phyloP scores from a whole-genome alignment of 768 basidiomycete genomes.

The Boletales sp. region DNA sequence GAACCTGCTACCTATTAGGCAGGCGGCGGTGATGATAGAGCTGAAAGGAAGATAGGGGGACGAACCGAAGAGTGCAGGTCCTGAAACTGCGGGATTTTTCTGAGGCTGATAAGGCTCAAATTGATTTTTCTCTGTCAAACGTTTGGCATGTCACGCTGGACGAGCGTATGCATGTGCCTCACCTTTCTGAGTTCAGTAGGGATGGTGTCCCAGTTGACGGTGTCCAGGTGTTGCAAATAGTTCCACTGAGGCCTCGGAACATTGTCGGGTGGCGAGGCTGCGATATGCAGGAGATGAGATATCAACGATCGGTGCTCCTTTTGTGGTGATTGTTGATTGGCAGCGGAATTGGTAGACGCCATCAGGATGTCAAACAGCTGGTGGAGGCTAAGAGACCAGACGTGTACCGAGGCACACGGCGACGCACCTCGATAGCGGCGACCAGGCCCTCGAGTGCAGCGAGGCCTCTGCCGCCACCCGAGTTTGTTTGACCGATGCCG shows the following conservation, averaged over 20 bases:
- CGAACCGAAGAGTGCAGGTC: conserved; percentile 51
- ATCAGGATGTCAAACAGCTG: conserved; percentile 38
- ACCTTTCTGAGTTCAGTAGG: conserved; percentile 64
- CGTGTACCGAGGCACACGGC: neutral
- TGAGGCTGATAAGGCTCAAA: conserved; percentile 48
- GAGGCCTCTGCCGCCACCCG: conserved; percentile 50
- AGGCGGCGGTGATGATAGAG: neutral
- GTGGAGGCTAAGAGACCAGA: conserved; percentile 28
- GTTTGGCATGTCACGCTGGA: neutral
- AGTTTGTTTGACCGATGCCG: conserved; percentile 55
- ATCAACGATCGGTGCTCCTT: conserved; percentile 28
- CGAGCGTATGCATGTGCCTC: neutral
- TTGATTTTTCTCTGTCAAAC: conserved; percentile 53
- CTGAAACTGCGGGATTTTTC: conserved; percentile 43
- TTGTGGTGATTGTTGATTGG: conserved; percentile 20
- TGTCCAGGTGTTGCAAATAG: conserved; percentile 42
- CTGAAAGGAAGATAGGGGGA: conserved; percentile 1
- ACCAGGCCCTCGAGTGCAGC: conserved; percentile 70
- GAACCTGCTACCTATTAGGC: conserved; percentile 33
- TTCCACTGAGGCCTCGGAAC: conserved; percentile 57
- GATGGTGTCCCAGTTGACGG: conserved; percentile 56
- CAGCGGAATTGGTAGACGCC: conserved; percentile 11
- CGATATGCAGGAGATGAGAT: conserved; percentile 59
- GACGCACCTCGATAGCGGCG: conserved; percentile 61
- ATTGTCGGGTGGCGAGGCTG: conserved; percentile 52